Evolutionary conservation across 345 rosid species (phyloP).

Genomic region (Citrus mangshanensis): DNA sequence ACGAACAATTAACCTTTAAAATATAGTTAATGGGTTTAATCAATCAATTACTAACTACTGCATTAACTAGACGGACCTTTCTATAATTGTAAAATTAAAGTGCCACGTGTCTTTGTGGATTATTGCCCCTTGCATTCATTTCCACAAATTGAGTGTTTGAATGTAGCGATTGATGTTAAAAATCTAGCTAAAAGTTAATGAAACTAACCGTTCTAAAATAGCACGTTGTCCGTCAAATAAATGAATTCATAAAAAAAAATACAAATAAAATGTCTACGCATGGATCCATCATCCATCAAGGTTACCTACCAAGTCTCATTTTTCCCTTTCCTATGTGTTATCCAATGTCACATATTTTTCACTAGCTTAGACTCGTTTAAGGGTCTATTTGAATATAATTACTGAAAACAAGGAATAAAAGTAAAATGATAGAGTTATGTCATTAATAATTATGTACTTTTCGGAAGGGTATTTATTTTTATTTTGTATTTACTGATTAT

Average conservation of each 20-base stretch:
- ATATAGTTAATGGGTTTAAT: not conserved
- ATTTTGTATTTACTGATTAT: too few species aligned
- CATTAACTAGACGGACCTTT: not conserved
- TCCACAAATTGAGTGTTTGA: not conserved
- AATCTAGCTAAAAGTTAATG: not conserved
- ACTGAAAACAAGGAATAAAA: too few species aligned
- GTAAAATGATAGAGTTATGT: too few species aligned
- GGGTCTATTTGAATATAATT: too few species aligned
- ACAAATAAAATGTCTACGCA: not conserved
- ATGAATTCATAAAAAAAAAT: too few species aligned
- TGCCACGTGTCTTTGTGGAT: not conserved
- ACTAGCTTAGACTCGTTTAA: too few species aligned
- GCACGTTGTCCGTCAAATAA: too few species aligned
- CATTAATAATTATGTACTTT: too few species aligned
- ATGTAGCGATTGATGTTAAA: not conserved
- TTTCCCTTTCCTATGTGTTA: not conserved
- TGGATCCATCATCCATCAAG: slow-evolving; percentile 4
- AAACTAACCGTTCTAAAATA: not conserved
- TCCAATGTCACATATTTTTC: too few species aligned
- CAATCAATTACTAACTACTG: not conserved
- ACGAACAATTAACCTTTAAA: not conserved
- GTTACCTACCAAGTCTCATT: too few species aligned
- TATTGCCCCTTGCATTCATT: not conserved
- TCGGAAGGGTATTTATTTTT: too few species aligned
- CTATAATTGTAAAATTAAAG: too few species aligned